Conservation (phyloP, 441 rosid genomes). For the Euphorbia schlechtendalii region DNA sequence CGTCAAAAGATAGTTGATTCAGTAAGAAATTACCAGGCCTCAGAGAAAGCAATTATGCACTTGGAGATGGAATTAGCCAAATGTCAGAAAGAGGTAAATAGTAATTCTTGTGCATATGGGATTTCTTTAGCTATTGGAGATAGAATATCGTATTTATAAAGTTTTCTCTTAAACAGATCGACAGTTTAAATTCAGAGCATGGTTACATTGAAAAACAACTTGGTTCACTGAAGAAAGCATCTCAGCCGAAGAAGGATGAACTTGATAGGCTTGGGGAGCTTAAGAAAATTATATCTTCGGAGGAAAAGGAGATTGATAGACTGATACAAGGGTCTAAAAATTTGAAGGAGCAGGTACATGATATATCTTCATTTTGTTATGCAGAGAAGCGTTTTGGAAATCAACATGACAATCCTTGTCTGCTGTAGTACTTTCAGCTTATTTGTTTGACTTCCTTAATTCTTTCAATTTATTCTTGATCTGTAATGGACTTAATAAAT, state of each 20-base stretch:
- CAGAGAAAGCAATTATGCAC: conserved; percentile 54
- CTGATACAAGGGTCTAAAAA: conserved; percentile 60
- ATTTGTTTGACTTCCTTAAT: conserved; percentile 1
- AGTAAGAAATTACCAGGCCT: conserved; percentile 50
- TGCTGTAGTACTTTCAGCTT: not conserved
- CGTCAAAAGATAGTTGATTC: conserved; percentile 60
- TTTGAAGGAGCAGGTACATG: conserved; percentile 69
- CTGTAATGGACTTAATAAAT: conserved; percentile 9
- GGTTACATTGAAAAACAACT: conserved; percentile 71
- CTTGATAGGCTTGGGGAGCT: conserved; percentile 59
- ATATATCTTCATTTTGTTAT: not conserved
- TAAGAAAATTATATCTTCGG: conserved; percentile 42
- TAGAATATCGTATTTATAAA: conserved; percentile 11
- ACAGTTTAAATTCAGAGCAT: conserved; percentile 70
- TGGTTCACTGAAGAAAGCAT: conserved; percentile 68
- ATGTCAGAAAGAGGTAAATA: conserved; percentile 73
- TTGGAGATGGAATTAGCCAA: conserved; percentile 89
- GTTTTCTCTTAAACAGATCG: conserved; percentile 44
- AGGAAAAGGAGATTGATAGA: conserved; percentile 68
- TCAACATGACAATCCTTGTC: not conserved
- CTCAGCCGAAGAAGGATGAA: conserved; percentile 72
- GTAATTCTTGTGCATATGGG: not conserved
- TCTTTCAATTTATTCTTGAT: conserved; percentile 3
- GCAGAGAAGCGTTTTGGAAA: not conserved
- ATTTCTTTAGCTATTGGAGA: conserved; percentile 15